A percentile compares a stretch with the other conserved stretches of the same genome.
These are phyloP conservation scores for Ciborinia camelliae DNA, from an alignment of 2,329 filamentous ascomycete genomes.

Conservation along the genomic window DNA sequence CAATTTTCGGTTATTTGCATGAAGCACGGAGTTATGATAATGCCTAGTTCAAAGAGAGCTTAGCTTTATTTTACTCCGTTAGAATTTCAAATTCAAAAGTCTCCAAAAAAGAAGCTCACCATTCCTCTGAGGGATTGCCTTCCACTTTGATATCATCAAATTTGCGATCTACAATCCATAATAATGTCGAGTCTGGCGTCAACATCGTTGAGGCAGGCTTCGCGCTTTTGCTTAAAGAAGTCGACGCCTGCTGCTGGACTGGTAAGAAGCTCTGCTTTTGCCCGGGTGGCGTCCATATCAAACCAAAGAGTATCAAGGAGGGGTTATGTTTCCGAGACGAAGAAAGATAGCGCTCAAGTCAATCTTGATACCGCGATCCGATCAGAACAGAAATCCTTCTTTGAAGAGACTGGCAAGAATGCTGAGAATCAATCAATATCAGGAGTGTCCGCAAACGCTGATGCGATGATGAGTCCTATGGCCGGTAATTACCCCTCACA, in stretches of 20 bases:
- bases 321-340: constrained; percentile 81
- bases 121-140: constrained; percentile 6
- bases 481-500: constrained; percentile 49
- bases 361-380: constrained; percentile 79
- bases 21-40: constrained; percentile 1
- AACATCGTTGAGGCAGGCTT: constrained; percentile 37
- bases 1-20: constrained; percentile 2
- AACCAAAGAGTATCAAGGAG: constrained; percentile 43
- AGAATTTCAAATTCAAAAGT: constrained; percentile 17
- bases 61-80: constrained; percentile 1
- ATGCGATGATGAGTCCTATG: constrained; percentile 76
- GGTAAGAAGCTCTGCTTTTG: constrained; percentile 28
- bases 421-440: constrained; percentile 31
- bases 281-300: constrained; percentile 28
- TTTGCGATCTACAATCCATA: background rate
- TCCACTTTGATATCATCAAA: constrained; percentile 12
- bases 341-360: constrained; percentile 75
- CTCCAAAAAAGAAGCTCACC: constrained; percentile 13
- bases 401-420: constrained; percentile 44
- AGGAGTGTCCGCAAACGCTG: constrained; percentile 31
- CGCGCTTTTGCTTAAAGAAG: constrained; percentile 35
- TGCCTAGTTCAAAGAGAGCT: constrained; percentile 9
- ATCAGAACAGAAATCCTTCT: constrained; percentile 80
- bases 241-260: constrained; percentile 30
- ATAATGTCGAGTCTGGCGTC: constrained; percentile 22